Conservation (phyloP, 139 green algal species). For the Coelastrella sp. region DNA sequence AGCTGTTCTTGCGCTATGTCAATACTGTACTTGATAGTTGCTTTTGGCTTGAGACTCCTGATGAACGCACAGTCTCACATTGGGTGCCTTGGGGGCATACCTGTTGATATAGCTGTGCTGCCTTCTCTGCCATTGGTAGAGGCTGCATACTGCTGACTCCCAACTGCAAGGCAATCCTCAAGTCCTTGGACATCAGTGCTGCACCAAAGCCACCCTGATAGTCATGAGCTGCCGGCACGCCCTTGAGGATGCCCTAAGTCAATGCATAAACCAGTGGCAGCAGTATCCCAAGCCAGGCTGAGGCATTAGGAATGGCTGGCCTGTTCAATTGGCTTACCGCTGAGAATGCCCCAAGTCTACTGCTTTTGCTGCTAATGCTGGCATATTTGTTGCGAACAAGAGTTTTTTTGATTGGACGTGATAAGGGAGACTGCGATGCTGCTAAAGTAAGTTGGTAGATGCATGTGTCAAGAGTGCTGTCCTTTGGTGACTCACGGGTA, state of each 20-base stretch:
- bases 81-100: not conserved
- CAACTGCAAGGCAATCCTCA: conserved; percentile 45
- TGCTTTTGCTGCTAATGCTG: not conserved
- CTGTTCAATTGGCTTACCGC: not conserved
- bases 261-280: not conserved
- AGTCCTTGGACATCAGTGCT: conserved; percentile 57
- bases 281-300: not conserved
- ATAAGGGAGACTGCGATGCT: not conserved
- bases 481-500: conserved; percentile 23
- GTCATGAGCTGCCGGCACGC: conserved; percentile 16
- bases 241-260: conserved; percentile 36
- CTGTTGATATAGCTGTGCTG: conserved; percentile 34
- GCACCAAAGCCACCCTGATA: conserved; percentile 48
- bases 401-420: not conserved
- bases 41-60: too few species aligned
- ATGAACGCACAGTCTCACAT: too few species aligned
- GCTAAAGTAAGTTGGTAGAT: too few species aligned
- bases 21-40: too few species aligned
- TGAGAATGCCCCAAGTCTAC: not conserved
- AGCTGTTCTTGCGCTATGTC: too few species aligned
- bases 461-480: too few species aligned
- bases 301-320: not conserved
- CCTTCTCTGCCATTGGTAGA: conserved; percentile 39
- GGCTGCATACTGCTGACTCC: not conserved
- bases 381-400: not conserved